A percentile compares a stretch with the other conserved stretches of the same genome.
These are phyloP conservation scores for Arabis alpina DNA, from an alignment of 345 rosid genomes.

Conservation along the genomic window DNA sequence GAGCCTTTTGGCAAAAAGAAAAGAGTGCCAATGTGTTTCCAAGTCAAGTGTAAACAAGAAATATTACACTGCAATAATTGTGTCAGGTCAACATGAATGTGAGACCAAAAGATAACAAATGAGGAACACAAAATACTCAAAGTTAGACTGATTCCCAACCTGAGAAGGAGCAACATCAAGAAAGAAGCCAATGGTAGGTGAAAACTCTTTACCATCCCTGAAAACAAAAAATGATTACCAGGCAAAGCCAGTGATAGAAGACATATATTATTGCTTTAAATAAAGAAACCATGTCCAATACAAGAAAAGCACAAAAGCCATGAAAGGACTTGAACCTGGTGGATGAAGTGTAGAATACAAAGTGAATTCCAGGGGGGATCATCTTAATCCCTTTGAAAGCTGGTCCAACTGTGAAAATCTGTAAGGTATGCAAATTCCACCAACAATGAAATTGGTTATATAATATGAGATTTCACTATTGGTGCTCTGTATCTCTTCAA, in stretches of 20 bases:
- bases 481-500: no score
- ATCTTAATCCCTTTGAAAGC: slow-evolving; percentile 87
- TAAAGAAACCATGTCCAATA: background rate
- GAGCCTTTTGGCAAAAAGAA: no score
- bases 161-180: slow-evolving; percentile 55
- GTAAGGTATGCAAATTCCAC: slow-evolving; percentile 24
- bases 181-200: slow-evolving; percentile 82
- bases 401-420: slow-evolving; percentile 78
- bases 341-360: slow-evolving; percentile 77
- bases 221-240: slow-evolving; percentile 5
- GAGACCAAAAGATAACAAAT: background rate
- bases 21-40: no score
- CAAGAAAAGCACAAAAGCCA: background rate
- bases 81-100: background rate
- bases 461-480: no score
- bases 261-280: background rate
- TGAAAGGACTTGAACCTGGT: slow-evolving; percentile 54
- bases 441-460: background rate
- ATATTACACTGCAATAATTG: background rate
- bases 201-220: slow-evolving; percentile 88
- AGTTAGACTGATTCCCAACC: no score
- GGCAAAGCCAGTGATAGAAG: no score
- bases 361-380: slow-evolving; percentile 95
- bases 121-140: background rate
- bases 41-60: no score